Conservation (phyloP, 2,329 filamentous ascomycete species). For the Talaromyces funiculosus region DNA sequence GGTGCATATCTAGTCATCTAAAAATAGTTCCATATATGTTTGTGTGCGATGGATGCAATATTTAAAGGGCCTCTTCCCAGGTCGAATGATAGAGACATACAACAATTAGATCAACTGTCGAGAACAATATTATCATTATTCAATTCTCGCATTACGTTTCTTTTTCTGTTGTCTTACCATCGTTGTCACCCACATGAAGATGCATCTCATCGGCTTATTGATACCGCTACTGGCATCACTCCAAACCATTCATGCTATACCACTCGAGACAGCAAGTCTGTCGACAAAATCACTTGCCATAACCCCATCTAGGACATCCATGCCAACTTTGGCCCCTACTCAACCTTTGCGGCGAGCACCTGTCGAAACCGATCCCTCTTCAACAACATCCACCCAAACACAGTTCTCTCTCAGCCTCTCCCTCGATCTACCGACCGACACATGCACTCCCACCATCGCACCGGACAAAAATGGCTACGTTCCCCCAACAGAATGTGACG, state of each 20-base stretch:
- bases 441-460: slow-evolving; percentile 18
- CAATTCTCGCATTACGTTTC: not conserved
- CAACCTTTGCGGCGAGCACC: not conserved
- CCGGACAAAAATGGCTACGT: slow-evolving; percentile 23
- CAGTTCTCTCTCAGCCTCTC: not conserved
- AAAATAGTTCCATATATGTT: not conserved
- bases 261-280: slow-evolving; percentile 3
- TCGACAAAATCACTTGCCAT: not conserved
- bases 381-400: not conserved
- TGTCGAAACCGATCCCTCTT: not conserved
- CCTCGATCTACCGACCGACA: slow-evolving; percentile 4
- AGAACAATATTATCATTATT: not conserved
- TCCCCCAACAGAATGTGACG: slow-evolving; percentile 16
- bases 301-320: not conserved
- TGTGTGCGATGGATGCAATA: not conserved
- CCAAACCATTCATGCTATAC: not conserved
- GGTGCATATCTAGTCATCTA: no score
- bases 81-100: not conserved
- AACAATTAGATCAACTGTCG: not conserved
- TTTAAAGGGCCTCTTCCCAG: not conserved
- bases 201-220: not conserved
- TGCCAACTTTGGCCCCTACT: not conserved
- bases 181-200: not conserved
- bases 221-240: slow-evolving; percentile 3
- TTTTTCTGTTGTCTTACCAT: not conserved